Conservation (phyloP, 2,329 filamentous ascomycete species). For the Ceratocystis eucalypticola region DNA sequence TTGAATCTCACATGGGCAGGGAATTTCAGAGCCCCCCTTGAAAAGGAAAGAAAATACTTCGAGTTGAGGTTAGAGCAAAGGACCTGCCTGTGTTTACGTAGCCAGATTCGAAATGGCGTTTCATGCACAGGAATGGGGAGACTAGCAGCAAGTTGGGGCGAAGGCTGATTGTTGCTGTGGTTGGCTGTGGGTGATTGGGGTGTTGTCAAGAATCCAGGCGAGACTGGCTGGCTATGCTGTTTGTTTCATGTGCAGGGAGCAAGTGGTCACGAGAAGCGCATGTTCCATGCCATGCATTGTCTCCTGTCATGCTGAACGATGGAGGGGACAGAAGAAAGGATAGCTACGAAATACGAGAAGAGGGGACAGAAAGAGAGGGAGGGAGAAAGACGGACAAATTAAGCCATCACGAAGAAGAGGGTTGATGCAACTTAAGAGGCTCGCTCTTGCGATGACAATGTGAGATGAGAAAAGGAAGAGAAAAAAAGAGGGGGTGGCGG, state of each 20-base stretch:
- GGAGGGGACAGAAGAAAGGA: background rate
- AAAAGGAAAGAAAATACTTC: too few relatives aligned
- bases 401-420: too few relatives aligned
- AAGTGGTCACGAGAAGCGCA: background rate
- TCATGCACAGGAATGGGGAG: background rate
- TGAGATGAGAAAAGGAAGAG: too few relatives aligned
- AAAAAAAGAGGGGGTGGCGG: too few relatives aligned
- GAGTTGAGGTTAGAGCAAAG: too few relatives aligned
- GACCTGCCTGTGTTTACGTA: background rate
- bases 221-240: background rate
- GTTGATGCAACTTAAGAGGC: too few relatives aligned
- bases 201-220: background rate
- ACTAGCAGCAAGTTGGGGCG: background rate
- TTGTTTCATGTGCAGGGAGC: slow-evolving; percentile 1
- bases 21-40: background rate
- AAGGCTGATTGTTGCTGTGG: background rate
- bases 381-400: too few relatives aligned
- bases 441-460: too few relatives aligned
- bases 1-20: background rate
- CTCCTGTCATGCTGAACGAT: background rate
- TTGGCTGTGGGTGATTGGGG: background rate
- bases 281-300: background rate
- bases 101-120: background rate
- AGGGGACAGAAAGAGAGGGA: too few relatives aligned
- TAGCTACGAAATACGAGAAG: background rate